Percentiles rank a stretch among this genome's conserved stretches.
These are phyloP conservation scores for Monosporascus sp. DNA, from an alignment of 2,329 filamentous ascomycete genomes.

Conservation along the genomic window DNA sequence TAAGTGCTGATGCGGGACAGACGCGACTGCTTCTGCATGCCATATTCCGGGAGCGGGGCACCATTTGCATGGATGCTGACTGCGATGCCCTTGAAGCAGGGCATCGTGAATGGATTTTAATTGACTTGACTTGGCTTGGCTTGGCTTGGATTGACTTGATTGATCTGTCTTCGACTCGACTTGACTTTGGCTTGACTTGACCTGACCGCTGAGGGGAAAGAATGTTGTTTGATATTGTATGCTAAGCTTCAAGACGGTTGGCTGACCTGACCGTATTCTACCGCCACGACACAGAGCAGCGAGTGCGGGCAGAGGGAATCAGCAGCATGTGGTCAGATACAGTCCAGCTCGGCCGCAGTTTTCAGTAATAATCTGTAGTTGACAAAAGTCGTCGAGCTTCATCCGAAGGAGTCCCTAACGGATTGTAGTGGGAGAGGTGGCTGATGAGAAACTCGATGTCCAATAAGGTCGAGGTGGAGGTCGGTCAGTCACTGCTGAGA, in stretches of 20 bases:
- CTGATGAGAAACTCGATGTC: neutral
- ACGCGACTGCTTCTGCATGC: slow-evolving; percentile 88
- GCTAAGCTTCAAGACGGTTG: too few relatives aligned
- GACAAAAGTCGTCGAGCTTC: neutral
- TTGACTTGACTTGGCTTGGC: neutral
- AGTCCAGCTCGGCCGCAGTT: too few relatives aligned
- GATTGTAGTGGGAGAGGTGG: neutral
- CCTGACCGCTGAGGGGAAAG: too few relatives aligned
- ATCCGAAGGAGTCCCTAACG: neutral
- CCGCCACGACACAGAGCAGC: too few relatives aligned
- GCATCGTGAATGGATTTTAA: slow-evolving; percentile 49
- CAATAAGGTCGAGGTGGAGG: neutral
- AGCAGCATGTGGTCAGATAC: too few relatives aligned
- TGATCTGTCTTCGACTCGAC: too few relatives aligned
- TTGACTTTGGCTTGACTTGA: too few relatives aligned
- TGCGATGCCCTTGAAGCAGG: slow-evolving; percentile 98
- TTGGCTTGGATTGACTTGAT: neutral
- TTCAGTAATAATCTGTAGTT: too few relatives aligned
- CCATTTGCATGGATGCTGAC: slow-evolving; percentile 87
- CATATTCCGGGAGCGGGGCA: slow-evolving; percentile 83
- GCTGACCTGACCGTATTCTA: too few relatives aligned
- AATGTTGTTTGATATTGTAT: too few relatives aligned
- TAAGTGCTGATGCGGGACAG: slow-evolving; percentile 92
- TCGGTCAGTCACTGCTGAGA: neutral
- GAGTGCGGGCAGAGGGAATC: too few relatives aligned